phyloP scores from a whole-genome alignment of 768 basidiomycete species.

The Suillus variegatus region DNA sequence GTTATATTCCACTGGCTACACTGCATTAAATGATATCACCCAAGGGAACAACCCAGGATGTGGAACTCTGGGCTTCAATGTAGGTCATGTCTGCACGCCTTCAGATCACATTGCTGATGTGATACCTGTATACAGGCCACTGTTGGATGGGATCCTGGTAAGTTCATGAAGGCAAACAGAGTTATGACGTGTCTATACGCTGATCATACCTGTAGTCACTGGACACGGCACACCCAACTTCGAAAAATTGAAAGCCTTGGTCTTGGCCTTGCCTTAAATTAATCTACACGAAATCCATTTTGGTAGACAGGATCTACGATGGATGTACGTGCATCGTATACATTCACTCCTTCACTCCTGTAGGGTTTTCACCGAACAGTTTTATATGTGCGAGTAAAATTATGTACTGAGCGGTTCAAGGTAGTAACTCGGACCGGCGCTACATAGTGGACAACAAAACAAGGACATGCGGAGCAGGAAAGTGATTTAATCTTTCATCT shows the following conservation, averaged over 20 bases:
- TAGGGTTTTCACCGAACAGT: neutral
- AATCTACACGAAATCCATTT: neutral
- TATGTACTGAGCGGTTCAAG: neutral
- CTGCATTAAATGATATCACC: conserved; percentile 57
- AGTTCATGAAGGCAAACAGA: conserved; percentile 21
- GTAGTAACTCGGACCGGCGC: neutral
- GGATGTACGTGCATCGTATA: neutral
- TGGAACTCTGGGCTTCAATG: conserved; percentile 67
- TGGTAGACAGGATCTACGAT: neutral
- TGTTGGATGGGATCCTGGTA: conserved; percentile 61
- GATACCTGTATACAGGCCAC: conserved; percentile 38
- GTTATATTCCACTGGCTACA: conserved; percentile 42
- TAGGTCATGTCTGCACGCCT: conserved; percentile 30
- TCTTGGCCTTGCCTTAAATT: conserved; percentile 13
- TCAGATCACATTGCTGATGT: neutral
- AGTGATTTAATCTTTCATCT: conserved; percentile 41
- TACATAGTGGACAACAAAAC: neutral
- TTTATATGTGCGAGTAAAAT: neutral
- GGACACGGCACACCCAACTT: conserved; percentile 61
- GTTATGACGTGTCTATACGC: conserved; percentile 9
- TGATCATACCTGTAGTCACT: conserved; percentile 40
- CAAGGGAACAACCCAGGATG: conserved; percentile 58
- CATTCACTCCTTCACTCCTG: neutral
- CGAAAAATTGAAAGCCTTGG: conserved; percentile 42
- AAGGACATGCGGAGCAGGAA: neutral